Evolutionary conservation across 78 protist species (phyloP), one percentile per base, ranked within the genome.

Genomic region (Ministeria vibrans): DNA sequence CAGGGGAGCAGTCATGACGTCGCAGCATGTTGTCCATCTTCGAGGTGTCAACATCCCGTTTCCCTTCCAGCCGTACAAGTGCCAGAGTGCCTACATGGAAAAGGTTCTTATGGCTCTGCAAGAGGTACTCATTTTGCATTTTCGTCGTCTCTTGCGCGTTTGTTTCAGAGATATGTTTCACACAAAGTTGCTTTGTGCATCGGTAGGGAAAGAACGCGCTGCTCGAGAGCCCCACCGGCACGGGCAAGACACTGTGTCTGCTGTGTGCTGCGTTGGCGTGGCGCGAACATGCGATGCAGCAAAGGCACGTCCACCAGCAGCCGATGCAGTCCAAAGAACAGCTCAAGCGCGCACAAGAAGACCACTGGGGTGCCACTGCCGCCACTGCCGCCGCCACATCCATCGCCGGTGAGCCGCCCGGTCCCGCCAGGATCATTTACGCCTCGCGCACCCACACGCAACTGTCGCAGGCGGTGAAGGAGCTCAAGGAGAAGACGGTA

Each of bases 181-280:
- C 78, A 2, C 39, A 5, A 5, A 22, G 39, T 11, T 75, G 28
- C 64, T 30, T 23, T 25, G 41, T 38, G 34, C 66, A 27, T 5
- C 4, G 7, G 61, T 71, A 13, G 38, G 75, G 83, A 1, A 0
- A 34, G 7, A 82, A 92, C 25, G 97, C 96, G n/a, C 85, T 94
- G 64, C 83, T 94, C 6, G 97, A 94, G 66, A 63, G 83, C 61
- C 97, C 97, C 7, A 95, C 96, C 5, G 98, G 98, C 44, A 96
- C 99, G 0, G 99, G 99, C 0, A 97, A 97, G 84, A 97, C 99
- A 27, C 84, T 97, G 30, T 83, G 94, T 59, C 76, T 97, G 41
- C 85, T 97, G 38, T 93, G 98, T 45, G 85, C 96, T 22, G 15
- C 92, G 1, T 81, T 95, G 18, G 97, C 75, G 13, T 97, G 98